A percentile compares a stretch with the other conserved stretches of the same genome.
phyloP scores from a whole-genome alignment of 169 alveolate genomes.

The Perkinsus chesapeaki region DNA sequence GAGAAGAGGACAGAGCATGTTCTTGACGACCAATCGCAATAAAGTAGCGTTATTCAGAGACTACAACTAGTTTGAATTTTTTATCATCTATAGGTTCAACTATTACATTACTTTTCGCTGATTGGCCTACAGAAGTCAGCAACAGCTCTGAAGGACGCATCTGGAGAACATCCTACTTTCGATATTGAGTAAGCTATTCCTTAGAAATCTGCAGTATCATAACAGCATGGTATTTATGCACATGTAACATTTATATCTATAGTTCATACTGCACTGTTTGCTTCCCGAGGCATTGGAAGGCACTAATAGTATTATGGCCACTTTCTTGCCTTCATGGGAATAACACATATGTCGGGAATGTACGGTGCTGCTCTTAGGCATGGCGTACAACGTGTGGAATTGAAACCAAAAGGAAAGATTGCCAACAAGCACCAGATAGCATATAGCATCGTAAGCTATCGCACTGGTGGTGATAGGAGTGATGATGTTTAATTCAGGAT shows the following conservation, averaged over 20 bases:
- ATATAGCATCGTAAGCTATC: background rate
- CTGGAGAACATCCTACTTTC: background rate
- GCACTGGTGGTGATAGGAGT: background rate
- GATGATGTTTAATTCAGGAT: background rate
- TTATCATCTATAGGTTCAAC: background rate
- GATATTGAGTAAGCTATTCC: background rate
- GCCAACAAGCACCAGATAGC: background rate
- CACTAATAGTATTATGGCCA: too few relatives aligned
- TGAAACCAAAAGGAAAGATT: background rate
- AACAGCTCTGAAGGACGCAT: background rate
- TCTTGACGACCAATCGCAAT: background rate
- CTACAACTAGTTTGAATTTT: background rate
- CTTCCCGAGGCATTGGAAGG: too few relatives aligned
- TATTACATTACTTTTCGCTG: background rate
- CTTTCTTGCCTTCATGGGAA: too few relatives aligned
- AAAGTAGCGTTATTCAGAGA: background rate
- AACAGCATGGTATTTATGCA: too few relatives aligned
- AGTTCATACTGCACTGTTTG: too few relatives aligned
- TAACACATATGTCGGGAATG: too few relatives aligned
- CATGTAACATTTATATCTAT: too few relatives aligned
- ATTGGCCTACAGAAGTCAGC: background rate
- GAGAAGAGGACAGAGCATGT: background rate
- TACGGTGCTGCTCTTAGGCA: too few relatives aligned
- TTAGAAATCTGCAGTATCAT: too few relatives aligned
- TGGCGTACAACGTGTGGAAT: background rate